Base-by-base conservation (phyloP, 441 rosid species). In the Pelargonium citronellum region DNA sequence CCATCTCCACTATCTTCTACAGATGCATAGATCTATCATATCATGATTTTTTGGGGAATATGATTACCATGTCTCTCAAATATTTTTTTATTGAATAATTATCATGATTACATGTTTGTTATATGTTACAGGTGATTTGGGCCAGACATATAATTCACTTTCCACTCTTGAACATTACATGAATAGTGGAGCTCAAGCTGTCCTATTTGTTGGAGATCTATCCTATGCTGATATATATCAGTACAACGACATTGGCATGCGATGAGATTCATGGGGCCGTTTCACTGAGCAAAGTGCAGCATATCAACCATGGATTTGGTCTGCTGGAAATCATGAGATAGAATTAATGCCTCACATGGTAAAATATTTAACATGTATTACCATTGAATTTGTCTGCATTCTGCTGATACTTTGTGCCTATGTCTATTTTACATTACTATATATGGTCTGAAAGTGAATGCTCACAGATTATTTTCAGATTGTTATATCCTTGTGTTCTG, bases 201-300 rank as follows among this genome's bases (percentile, higher is more conserved):
- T 89, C 46, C 80, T 89, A 49, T 89, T 87, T 76, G 76, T 87
- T 5, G 95, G 91, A 37, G 95, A 89, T 79, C 91, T 89, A 74
- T 79, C 90, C 72, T 89, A 89, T 75, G 90, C 94, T 75, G 91
- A 89, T 72, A 76, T 88, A 71, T 89, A 89, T 78, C 51, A 79
- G 68, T 89, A 84, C 72, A 87, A 81, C 58, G 87, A 89, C 51
- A 87, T 87, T 70, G 91, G 91, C 65, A 61, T 82, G 30, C 80
- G 94, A 69, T 89, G 94, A 91, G 94, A 89, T 77, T 80, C 85
- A 19, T 89, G 94, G 94, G 94, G 89, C 19, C 87, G 90, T 51
- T 89, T 89, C 74, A 80, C 79, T 51, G 94, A 89, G 81, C 84
- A 9, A 66, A 87, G 91, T 76, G 73, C 87, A 1, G 94, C 94